Evolutionary conservation across 202 grass and related monocot genomes (phyloP), one percentile per base, ranked within the genome.

Genomic region (Schoenoplectus tabernaemontani): DNA sequence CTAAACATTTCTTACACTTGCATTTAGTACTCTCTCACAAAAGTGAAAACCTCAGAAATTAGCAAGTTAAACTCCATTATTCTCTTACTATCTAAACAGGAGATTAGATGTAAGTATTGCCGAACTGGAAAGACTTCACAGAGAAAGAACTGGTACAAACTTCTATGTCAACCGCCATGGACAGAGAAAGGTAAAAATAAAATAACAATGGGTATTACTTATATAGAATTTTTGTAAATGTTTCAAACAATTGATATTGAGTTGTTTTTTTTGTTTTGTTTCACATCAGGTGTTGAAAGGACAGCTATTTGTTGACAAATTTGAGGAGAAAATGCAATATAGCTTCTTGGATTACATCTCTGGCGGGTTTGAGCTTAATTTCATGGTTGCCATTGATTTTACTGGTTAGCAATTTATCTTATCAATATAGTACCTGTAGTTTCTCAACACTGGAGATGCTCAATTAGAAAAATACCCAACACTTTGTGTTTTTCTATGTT

Each of bases 281-380:
- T 57, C 77, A 58, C 37, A 58, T 76, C 86, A 99, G 92, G 62
- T 78, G 34, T 85, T 93, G 79, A 95, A 91, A 81, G 96, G 92
- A 39, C 92, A 99, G 78, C 64, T 99, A 81, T 92, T 92, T 84
- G 87, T 99, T 74, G 90, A 99, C 54, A 86, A 85, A 46, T 91
- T 88, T 8, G 61, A 86, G 47, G 92, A 95, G 70, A 99, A 91
- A 85, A 84, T 80, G 10, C 92, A 88, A 78, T 85, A 95, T 91
- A 99, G 88, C 89, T 99, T 99, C 85, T 87, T 99, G 87, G 96
- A 99, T 79, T 99, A 99, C 48, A 93, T 99, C 78, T 99, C 92
- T 58, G 90, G 80, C 24, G 90, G 96, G 44, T 99, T 99, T 86
- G 96, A 99, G 74, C 81, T 99, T 37, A 99, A 99, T 84, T 99